Conservation (phyloP, 139 green algal species). For the Pleodorina starrii region DNA sequence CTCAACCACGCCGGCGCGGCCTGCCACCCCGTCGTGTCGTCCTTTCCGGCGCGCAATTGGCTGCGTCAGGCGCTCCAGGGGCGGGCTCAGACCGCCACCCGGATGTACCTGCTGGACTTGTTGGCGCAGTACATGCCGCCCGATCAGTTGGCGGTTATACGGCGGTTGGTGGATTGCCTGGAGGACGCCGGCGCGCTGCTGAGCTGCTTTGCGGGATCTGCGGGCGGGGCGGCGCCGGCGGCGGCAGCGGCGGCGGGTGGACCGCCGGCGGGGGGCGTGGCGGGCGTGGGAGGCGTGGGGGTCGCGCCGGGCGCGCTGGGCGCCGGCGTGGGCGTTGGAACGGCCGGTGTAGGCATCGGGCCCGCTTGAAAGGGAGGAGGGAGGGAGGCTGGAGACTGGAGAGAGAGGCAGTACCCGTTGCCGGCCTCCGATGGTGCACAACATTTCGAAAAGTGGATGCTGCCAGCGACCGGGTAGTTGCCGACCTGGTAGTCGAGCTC, state of each 20-base stretch:
- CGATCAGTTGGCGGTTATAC: background rate
- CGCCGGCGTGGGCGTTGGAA: background rate
- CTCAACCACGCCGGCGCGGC: constrained; percentile 18
- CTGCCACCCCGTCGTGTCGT: background rate
- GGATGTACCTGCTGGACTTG: constrained; percentile 6
- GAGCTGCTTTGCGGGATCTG: constrained; percentile 38
- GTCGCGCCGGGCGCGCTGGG: background rate
- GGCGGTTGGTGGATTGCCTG: constrained; percentile 32
- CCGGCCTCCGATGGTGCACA: background rate
- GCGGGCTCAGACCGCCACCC: constrained; percentile 1
- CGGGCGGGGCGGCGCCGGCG: too few species aligned
- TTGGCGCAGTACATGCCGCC: background rate
- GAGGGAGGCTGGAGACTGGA: too few species aligned
- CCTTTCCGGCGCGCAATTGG: constrained; percentile 17
- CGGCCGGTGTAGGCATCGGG: background rate
- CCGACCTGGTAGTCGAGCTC: too few species aligned
- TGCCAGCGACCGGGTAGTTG: background rate
- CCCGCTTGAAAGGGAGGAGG: background rate
- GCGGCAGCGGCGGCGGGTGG: too few species aligned
- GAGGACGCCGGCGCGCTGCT: constrained; percentile 36
- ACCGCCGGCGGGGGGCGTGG: too few species aligned
- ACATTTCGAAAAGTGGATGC: background rate
- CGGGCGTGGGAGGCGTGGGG: too few species aligned
- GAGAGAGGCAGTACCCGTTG: background rate
- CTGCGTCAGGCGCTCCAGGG: constrained; percentile 31